Evolutionary conservation across 257 asterid species (phyloP), one percentile per base, ranked within the genome.

Genomic region (Coffea eugenioides): DNA sequence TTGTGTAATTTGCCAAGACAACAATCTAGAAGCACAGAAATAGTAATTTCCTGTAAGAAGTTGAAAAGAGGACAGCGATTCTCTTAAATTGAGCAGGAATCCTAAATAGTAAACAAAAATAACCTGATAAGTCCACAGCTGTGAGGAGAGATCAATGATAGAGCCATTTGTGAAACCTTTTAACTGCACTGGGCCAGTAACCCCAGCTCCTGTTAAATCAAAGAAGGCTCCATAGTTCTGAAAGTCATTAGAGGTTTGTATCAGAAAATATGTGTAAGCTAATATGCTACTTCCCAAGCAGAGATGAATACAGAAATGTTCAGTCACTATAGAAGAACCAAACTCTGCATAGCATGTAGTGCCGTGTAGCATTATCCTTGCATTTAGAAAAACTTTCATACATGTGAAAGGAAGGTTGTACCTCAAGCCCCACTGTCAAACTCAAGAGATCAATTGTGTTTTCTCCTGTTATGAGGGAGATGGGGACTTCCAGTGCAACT

Each of bases 351-450:
- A 39, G 43, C 43, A 39, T 39, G 43, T 39, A 39, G 43, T 39
- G 54, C 8, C 54, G 14, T 10, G 14, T 49, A 10, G 13, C 54
- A 8, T 49, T 13, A 4, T 49, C 54, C 54, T 49, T 49, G 14
- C 54, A 2, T 48, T 10, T 6, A 7, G 9, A 48, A 2, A 48
- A 6, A 10, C 52, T 39, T 49, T 8, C 54, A 49, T 49, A 9
- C 13, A 49, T 49, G 11, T 31, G 54, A 49, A 49, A 9, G 11
- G 67, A 59, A 85, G 54, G 49, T 77, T 84, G 2, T 80, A 93
- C 98, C 94, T 92, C 94, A 73, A 94, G 88, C 34, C 98, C 98
- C 71, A 93, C 94, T 41, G 97, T 92, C 83, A 86, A 82, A 81
- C 97, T 93, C 89, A 93, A 90, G 79, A 95, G 90, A 85, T 92